These are phyloP conservation scores for Pestalotiopsis sp. DNA, from an alignment of 2,329 filamentous ascomycete genomes.

Conservation along the genomic window DNA sequence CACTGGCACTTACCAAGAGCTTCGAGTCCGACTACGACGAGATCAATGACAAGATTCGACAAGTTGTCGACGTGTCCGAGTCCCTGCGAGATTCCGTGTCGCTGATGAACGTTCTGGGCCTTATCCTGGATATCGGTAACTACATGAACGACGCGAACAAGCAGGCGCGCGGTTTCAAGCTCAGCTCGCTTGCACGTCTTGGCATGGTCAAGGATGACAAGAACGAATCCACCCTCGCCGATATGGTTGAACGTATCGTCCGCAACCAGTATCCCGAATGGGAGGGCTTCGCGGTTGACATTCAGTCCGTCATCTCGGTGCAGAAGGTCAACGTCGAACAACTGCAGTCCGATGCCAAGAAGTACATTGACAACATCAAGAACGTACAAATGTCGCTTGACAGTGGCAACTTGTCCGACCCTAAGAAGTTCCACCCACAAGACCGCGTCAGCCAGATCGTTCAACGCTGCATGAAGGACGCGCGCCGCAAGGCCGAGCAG, in stretches of 20 bases:
- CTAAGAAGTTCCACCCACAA: slow-evolving; percentile 97
- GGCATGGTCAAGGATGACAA: slow-evolving; percentile 99
- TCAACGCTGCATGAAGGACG: slow-evolving; percentile 94
- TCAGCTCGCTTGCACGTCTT: slow-evolving; percentile 87
- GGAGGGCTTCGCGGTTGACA: slow-evolving; percentile 86
- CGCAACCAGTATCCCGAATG: slow-evolving; percentile 95
- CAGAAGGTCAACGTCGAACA: slow-evolving; percentile 97
- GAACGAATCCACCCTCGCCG: slow-evolving; percentile 94
- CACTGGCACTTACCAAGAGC: slow-evolving; percentile 78
- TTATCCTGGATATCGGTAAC: slow-evolving; percentile 97
- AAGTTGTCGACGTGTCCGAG: slow-evolving; percentile 87
- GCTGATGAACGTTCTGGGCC: slow-evolving; percentile 91
- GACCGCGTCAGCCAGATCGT: slow-evolving; percentile 92
- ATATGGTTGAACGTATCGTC: slow-evolving; percentile 94
- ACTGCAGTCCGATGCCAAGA: slow-evolving; percentile 82
- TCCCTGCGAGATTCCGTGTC: slow-evolving; percentile 88
- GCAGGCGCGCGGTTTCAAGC: slow-evolving; percentile 96
- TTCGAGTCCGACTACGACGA: slow-evolving; percentile 92
- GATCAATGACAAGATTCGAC: slow-evolving; percentile 79
- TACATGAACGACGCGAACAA: slow-evolving; percentile 99
- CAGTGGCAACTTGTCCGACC: slow-evolving; percentile 90
- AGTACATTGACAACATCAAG: slow-evolving; percentile 91
- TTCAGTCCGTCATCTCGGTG: slow-evolving; percentile 72
- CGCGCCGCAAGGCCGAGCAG: slow-evolving; percentile 91
- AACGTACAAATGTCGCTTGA: slow-evolving; percentile 93